Evolutionary conservation across 192 early-diverging fungal species (phyloP).

Genomic region (Obelidium mucronatum): DNA sequence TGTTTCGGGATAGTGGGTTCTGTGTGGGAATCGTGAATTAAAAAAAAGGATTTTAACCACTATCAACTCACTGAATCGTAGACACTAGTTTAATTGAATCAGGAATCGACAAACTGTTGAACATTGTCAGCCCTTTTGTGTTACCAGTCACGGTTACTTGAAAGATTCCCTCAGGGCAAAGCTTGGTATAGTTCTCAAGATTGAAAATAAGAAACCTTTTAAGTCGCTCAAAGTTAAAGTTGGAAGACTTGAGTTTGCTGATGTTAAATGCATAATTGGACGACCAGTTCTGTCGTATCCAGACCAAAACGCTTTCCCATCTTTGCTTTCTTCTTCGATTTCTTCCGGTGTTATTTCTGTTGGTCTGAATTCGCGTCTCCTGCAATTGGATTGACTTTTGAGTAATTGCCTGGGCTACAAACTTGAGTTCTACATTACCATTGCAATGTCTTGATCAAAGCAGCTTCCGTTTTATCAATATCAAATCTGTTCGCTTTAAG

Average conservation of each 20-base stretch:
- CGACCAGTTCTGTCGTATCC: slow-evolving; percentile 82
- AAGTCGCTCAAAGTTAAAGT: slow-evolving; percentile 68
- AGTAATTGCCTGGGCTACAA: no score
- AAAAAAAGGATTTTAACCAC: no score
- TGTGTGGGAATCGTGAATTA: no score
- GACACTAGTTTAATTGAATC: no score
- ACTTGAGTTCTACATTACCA: no score
- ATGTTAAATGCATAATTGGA: slow-evolving; percentile 70
- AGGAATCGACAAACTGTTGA: no score
- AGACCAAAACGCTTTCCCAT: slow-evolving; percentile 83
- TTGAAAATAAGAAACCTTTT: slow-evolving; percentile 82
- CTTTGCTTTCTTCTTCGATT: slow-evolving; percentile 76
- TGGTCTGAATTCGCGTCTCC: slow-evolving; percentile 67
- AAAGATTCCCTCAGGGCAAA: slow-evolving; percentile 63
- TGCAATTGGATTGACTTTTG: no score
- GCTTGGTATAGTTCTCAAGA: slow-evolving; percentile 59
- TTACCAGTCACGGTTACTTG: slow-evolving; percentile 74
- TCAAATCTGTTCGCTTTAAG: no score
- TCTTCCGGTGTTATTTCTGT: slow-evolving; percentile 71
- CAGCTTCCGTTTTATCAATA: no score
- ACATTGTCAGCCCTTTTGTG: slow-evolving; percentile 74
- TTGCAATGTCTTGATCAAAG: no score
- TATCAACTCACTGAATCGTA: no score
- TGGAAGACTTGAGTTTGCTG: slow-evolving; percentile 73
- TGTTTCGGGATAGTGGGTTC: slow-evolving; percentile 93